A percentile compares a stretch with the other conserved stretches of the same genome.
Evolutionary conservation across 306 rosid species (phyloP).

Genomic region (Quercus variabilis): DNA sequence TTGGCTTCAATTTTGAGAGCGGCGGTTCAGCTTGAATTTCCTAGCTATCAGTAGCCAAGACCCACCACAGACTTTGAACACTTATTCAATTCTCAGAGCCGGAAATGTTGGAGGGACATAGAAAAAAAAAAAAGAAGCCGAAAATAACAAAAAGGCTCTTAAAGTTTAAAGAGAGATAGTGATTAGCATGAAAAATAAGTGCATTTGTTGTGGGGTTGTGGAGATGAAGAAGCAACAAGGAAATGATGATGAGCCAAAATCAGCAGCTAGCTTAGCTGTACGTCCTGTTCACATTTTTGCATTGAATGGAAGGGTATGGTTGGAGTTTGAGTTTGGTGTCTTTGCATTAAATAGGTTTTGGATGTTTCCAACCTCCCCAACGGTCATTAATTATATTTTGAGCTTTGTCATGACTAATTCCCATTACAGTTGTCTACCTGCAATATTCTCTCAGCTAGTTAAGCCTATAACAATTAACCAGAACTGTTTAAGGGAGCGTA

Average conservation of each 20-base stretch:
- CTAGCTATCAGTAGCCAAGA: slow-evolving; percentile 9
- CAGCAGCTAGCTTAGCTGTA: not conserved
- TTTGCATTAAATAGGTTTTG: slow-evolving; percentile 38
- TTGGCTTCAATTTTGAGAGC: slow-evolving; percentile 11
- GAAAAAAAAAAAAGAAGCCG: not conserved
- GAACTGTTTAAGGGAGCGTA: fast-evolving
- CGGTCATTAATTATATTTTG: slow-evolving; percentile 46
- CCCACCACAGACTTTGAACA: not conserved
- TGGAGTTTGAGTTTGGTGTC: slow-evolving; percentile 26
- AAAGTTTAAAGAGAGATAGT: not conserved
- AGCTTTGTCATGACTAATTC: too few relatives aligned
- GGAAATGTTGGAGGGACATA: slow-evolving; percentile 15
- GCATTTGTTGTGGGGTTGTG: not conserved
- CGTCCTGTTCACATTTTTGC: not conserved
- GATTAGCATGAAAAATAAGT: not conserved
- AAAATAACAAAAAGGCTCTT: not conserved
- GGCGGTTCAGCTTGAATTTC: slow-evolving; percentile 14
- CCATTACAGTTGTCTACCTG: too few relatives aligned
- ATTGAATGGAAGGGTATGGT: slow-evolving; percentile 29
- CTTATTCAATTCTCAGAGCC: not conserved
- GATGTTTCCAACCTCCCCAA: slow-evolving; percentile 60
- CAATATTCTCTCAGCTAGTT: too few relatives aligned
- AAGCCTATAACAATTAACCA: too few relatives aligned
- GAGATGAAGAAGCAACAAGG: not conserved
- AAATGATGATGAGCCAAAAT: not conserved